Evolutionary conservation across 805 yeast genomes (phyloP), one percentile per base, ranked within the genome.

Genomic region (Pichia pseudocactophila): DNA sequence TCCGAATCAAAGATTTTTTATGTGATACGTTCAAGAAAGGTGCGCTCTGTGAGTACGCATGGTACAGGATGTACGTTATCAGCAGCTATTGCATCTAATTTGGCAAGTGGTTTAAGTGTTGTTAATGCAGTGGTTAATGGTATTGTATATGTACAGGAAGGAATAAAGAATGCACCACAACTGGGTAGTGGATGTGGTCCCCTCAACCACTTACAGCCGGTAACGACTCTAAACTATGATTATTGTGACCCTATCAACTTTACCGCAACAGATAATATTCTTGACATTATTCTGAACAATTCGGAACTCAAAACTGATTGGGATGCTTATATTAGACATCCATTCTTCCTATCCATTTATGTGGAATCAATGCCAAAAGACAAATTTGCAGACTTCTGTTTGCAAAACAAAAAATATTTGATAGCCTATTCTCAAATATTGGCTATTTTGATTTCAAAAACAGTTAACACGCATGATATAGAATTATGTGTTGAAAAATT

Each of bases 1-100:
- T 25, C 42, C 10, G 31, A 35, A 11, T 22, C n/a, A 10, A 18
- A 33, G 6, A 12, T 15, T 1, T 35, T 28, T 28, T 33, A 30
- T 15, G 30, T 38, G 0, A 44, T 46, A n/a, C 30, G 40, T 30
- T 42, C 50, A 2, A 22, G 42, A 22, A 41, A 46, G 26, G 11
- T 40, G 10, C 26, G 39, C 3, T 47, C 50, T 2, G 36, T 61
- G 2, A 74, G 80, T 53, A 77, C 85, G 1, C 96, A 88, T 58
- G 96, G 96, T 11, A 85, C 96, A 3, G 96, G 96, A 1, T 88
- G 96, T 61, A 83, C 96, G 0, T 66, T 88, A 39, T 78, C 94
- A 0, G 79, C 95, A 0, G 71, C 95, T 0, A 80, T 88, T 48
- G 80, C 92, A 0, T 78, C 92, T 2, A 76, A 82, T 50, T 51